A percentile compares a stretch with the other conserved stretches of the same genome.
These are phyloP conservation scores for Wickerhamomyces canadensis DNA, from an alignment of 805 yeast species.

Conservation along the genomic window DNA sequence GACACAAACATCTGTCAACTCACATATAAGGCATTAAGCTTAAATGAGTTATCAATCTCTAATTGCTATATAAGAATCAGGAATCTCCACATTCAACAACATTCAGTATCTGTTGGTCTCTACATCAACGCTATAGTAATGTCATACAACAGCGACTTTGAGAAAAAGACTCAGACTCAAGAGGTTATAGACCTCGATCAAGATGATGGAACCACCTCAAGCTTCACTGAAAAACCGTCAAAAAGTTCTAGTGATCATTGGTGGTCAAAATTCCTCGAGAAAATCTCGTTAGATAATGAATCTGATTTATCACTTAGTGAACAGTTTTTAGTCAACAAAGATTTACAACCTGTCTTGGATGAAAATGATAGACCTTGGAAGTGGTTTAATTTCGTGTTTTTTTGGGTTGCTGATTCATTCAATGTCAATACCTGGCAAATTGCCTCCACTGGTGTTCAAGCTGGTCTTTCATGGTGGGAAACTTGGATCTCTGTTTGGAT, in stretches of 20 bases:
- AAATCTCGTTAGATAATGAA: conserved; percentile 16
- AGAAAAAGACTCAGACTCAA: neutral
- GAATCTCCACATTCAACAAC: neutral
- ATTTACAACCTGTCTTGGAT: conserved; percentile 70
- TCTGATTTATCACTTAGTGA: conserved; percentile 47
- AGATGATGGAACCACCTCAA: conserved; percentile 8
- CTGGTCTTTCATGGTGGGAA: conserved; percentile 87
- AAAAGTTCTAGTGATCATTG: no score
- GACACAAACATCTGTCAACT: no score
- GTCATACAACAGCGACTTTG: neutral
- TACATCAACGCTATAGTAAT: neutral
- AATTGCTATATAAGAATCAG: no score
- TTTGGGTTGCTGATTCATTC: conserved; percentile 89
- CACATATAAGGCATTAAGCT: no score
- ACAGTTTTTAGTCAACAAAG: conserved; percentile 66
- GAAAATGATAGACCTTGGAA: conserved; percentile 72
- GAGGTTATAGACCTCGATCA: conserved; percentile 2
- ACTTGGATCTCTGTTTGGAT: conserved; percentile 87
- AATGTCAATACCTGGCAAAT: conserved; percentile 90
- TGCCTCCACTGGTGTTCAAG: conserved; percentile 76
- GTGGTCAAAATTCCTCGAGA: conserved; percentile 2
- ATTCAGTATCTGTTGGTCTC: neutral
- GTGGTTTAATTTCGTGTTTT: conserved; percentile 73
- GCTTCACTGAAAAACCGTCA: conserved; percentile 7
- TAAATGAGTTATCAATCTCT: no score